Percentiles rank a stretch among this genome's conserved stretches.
phyloP scores from a whole-genome alignment of 2,329 filamentous ascomycete species.

The Esteya vermicola region DNA sequence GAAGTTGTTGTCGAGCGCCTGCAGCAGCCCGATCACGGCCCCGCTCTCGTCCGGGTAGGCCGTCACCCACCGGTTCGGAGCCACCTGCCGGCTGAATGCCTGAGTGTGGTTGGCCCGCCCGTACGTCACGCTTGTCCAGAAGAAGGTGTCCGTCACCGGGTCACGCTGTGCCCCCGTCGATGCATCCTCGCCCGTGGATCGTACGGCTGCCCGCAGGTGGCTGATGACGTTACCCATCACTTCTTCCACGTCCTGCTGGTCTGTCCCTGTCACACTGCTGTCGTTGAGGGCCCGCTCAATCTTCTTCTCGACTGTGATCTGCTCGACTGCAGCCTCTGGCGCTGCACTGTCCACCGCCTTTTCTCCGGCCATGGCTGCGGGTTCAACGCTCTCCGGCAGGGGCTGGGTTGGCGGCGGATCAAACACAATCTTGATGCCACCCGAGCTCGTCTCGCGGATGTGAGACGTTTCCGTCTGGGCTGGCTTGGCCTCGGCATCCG shows the following conservation, averaged over 20 bases:
- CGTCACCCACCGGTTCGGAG: constrained; percentile 48
- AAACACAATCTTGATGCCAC: constrained; percentile 5
- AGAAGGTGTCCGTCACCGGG: constrained; percentile 57
- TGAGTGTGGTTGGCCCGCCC: constrained; percentile 35
- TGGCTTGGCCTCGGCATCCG: background rate
- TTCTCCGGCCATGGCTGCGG: too few relatives aligned
- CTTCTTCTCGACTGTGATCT: constrained; percentile 27
- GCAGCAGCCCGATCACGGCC: constrained; percentile 52
- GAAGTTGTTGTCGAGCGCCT: constrained; percentile 74
- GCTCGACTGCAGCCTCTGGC: too few relatives aligned
- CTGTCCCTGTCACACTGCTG: constrained; percentile 34
- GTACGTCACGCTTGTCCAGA: constrained; percentile 46
- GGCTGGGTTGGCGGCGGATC: constrained; percentile 7
- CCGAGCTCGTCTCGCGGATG: too few relatives aligned
- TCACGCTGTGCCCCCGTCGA: constrained; percentile 64
- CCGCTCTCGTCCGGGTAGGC: constrained; percentile 38
- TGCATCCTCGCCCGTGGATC: constrained; percentile 46
- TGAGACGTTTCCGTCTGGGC: background rate
- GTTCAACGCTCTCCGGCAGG: too few relatives aligned
- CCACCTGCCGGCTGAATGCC: constrained; percentile 25
- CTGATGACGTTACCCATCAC: constrained; percentile 89
- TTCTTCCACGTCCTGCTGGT: constrained; percentile 92
- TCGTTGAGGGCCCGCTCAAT: constrained; percentile 30
- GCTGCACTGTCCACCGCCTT: too few relatives aligned
- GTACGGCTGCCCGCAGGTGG: constrained; percentile 79